Evolutionary conservation across 352 stramenopile genomes (phyloP).

Genomic region (Phytopythium cucurbitacearum): DNA sequence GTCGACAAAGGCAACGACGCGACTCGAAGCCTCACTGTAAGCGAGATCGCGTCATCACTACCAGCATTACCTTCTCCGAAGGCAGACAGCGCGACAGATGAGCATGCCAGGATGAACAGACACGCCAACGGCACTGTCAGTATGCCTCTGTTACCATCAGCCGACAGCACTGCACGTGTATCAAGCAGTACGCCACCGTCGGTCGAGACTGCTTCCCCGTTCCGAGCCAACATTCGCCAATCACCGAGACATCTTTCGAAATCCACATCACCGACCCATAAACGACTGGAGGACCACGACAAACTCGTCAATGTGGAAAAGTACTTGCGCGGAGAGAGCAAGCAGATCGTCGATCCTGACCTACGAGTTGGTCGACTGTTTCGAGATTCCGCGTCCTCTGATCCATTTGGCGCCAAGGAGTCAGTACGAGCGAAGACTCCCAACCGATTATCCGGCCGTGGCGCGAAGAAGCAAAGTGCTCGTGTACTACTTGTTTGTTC

Average conservation of each 20-base stretch:
- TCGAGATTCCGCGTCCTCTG: slow-evolving; percentile 1
- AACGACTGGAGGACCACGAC: slow-evolving; percentile 18
- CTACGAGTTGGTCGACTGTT: slow-evolving; percentile 46
- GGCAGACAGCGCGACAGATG: slow-evolving; percentile 5
- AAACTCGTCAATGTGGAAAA: slow-evolving; percentile 45
- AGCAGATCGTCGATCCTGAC: slow-evolving; percentile 28
- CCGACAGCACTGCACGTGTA: slow-evolving; percentile 7
- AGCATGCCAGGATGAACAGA: neutral
- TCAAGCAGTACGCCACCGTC: neutral
- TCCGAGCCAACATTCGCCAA: slow-evolving; percentile 5
- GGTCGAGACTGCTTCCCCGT: neutral
- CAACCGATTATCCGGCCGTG: neutral
- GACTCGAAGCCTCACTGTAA: neutral
- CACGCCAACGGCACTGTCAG: slow-evolving; percentile 5
- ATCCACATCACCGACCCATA: slow-evolving; percentile 4
- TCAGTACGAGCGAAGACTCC: neutral
- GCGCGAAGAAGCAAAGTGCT: slow-evolving; percentile 17
- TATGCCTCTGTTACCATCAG: slow-evolving; percentile 11
- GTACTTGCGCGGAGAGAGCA: slow-evolving; percentile 57
- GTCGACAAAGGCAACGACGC: neutral
- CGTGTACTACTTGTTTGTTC: slow-evolving; percentile 46
- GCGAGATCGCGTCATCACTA: neutral
- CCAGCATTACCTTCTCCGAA: slow-evolving; percentile 9
- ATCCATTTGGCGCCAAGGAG: neutral
- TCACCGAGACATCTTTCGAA: neutral